phyloP scores from a whole-genome alignment of 2,329 filamentous ascomycete genomes.

The Trichophyton simii region DNA sequence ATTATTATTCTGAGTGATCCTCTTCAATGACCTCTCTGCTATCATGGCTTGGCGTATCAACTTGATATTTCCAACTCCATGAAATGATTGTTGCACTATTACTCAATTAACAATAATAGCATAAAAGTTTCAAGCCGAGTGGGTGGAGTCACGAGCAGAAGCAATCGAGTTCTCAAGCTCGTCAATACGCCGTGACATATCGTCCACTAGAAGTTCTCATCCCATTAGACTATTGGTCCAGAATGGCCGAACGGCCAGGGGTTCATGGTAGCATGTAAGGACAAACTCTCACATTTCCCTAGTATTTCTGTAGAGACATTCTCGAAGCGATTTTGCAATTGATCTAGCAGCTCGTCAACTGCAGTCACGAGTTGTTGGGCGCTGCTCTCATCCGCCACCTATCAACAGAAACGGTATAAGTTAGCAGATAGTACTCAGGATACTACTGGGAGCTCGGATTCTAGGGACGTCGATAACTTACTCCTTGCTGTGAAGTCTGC shows the following conservation, averaged over 20 bases:
- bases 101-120: background rate
- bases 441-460: no score
- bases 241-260: background rate
- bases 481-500: conserved; percentile 1
- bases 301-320: conserved; percentile 77
- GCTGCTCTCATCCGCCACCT: conserved; percentile 10
- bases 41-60: background rate
- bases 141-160: conserved; percentile 37
- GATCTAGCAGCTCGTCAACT: conserved; percentile 76
- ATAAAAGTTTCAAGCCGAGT: conserved; percentile 17
- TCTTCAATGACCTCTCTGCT: background rate
- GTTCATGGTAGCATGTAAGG: background rate
- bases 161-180: conserved; percentile 64
- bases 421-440: background rate
- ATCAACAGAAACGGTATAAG: background rate
- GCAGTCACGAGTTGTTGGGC: conserved; percentile 54
- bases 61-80: background rate
- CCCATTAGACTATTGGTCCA: conserved; percentile 1
- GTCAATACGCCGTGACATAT: conserved; percentile 79
- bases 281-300: conserved; percentile 57
- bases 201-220: conserved; percentile 57
- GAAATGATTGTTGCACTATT: background rate
- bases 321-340: conserved; percentile 73
- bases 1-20: no score
- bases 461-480: background rate